Base-by-base conservation (phyloP, 306 rosid genomes). In the Pterocarpus macrocarpus region DNA sequence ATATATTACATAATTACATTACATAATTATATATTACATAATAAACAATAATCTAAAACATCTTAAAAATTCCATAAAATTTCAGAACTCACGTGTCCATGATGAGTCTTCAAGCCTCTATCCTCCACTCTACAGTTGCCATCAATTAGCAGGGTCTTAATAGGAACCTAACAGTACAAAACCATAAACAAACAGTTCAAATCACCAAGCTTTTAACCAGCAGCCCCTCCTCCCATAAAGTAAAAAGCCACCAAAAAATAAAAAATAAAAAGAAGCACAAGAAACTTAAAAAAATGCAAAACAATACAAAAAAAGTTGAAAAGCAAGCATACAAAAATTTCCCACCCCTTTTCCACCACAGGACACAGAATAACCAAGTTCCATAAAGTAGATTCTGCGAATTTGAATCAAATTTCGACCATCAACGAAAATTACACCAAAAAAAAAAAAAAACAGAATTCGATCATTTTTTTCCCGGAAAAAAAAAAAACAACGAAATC, bases 71-170 rank as follows among this genome's bases (percentile, higher is more conserved):
- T 58, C 5, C 4, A 78, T 49, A 14, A 12, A 81, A 83, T 90
- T 89, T 36, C 55, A 85, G 56, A 88, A 88, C 99, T 93, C 83
- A 95, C 99, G 82, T 93, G 93, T 71, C 99, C 99, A 87, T 90
- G 96, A 64, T 95, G 99, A 73, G 99, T 95, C 94, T 95, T 95
- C 90, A 95, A 83, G 65, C 99, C 99, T 83, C 98, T 94, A 88
- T 95, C 99, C 85, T 95, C 99, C 85, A 95, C 99, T 90, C 99
- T 91, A 88, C 99, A 95, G 86, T 95, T 95, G 8, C 99, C 99
- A 84, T 95, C 98, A 62, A 95, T 91, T 57, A 91, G 79, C 88
- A 93, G 81, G 43, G 98, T 90, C 82, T 95, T 93, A 75, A 95
- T 91, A 28, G 99, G 99, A 80, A 95, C 98, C 99, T 95, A 76